Evolutionary conservation across 805 yeast species (phyloP), one percentile per base, ranked within the genome.

Genomic region (Cyberlindnera xylosilytica): DNA sequence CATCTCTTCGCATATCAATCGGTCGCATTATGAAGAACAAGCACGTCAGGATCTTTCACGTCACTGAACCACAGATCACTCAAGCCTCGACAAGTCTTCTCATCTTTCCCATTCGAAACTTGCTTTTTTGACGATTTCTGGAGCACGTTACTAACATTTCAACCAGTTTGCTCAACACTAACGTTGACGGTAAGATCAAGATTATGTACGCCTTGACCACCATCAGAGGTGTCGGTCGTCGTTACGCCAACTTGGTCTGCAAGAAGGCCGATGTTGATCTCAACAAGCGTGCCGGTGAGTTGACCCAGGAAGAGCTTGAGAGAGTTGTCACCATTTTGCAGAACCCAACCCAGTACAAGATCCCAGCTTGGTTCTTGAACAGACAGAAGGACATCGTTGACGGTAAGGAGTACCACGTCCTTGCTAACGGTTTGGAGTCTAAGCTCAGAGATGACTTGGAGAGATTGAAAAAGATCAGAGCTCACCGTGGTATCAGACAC

Each of bases 401-500:
- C 72, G 99, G 99, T 79, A 93, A 93, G 84, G 95, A 91, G 81
- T 81, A 88, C 83, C 99, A 93, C 81, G 86, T 87, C 69, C 85
- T 93, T 68, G 98, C 98, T 64, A 93, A 93, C 91, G 87, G 87
- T 83, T 80, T 93, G 74, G 99, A 95, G 80, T 87, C 96, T 66
- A 93, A 93, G 81, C 87, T 93, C 76, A 93, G 99, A 87, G 99
- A 93, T 72, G 99, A 93, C 72, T 81, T 93, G 74, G 99, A 93
- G 82, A 91, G 98, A 84, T 82, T 93, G 77, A 95, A 95, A 96
- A 93, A 93, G 81, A 93, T 95, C 86, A 95, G 99, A 84, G 80
- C 98, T 70, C 99, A 93, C 93, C 83, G 98, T 79, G 99, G 99
- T 91, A 85, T 93, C 76, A 89, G 99, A 85, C 99, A 93, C 83